phyloP scores from a whole-genome alignment of 2,329 filamentous ascomycete genomes.

The Botrytis byssoidea region DNA sequence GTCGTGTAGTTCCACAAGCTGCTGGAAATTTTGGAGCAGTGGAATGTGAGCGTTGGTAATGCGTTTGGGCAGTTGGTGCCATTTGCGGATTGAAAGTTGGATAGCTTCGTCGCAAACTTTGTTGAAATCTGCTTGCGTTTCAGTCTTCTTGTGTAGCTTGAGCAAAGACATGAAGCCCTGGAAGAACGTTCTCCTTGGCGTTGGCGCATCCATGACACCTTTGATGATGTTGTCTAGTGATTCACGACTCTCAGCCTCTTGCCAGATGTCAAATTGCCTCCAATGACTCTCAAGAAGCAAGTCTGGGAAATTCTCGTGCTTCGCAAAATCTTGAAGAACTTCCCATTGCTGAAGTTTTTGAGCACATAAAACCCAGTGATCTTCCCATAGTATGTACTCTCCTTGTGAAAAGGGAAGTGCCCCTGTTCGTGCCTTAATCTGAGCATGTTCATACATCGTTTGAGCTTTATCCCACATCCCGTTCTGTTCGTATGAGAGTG shows the following conservation, averaged over 20 bases:
- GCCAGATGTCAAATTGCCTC: constrained; percentile 95
- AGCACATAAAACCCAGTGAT: constrained; percentile 96
- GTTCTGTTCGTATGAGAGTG: constrained; percentile 95
- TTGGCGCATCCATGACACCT: constrained; percentile 95
- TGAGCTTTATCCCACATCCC: constrained; percentile 99
- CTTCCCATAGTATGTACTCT: constrained; percentile 99
- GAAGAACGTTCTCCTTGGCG: constrained; percentile 91
- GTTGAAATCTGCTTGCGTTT: constrained; percentile 76
- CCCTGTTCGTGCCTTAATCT: constrained; percentile 94
- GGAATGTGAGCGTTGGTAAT: constrained; percentile 96
- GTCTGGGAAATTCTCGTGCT: constrained; percentile 98
- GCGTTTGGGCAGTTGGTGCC: constrained; percentile 93
- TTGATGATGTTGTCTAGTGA: constrained; percentile 92
- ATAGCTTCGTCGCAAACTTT: constrained; percentile 95
- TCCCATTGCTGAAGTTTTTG: constrained; percentile 99
- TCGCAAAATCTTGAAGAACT: constrained; percentile 93
- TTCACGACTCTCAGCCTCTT: constrained; percentile 78
- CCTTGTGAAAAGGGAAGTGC: constrained; percentile 94
- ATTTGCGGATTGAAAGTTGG: constrained; percentile 94
- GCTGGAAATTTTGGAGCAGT: constrained; percentile 94
- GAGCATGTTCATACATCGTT: constrained; percentile 91
- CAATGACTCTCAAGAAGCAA: constrained; percentile 92
- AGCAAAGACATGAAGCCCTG: constrained; percentile 96
- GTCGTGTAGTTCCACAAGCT: constrained; percentile 94
- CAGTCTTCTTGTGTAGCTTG: constrained; percentile 88